A percentile compares a stretch with the other conserved stretches of the same genome.
phyloP scores from a whole-genome alignment of 495 filamentous ascomycete genomes.

The Podospora didyma region DNA sequence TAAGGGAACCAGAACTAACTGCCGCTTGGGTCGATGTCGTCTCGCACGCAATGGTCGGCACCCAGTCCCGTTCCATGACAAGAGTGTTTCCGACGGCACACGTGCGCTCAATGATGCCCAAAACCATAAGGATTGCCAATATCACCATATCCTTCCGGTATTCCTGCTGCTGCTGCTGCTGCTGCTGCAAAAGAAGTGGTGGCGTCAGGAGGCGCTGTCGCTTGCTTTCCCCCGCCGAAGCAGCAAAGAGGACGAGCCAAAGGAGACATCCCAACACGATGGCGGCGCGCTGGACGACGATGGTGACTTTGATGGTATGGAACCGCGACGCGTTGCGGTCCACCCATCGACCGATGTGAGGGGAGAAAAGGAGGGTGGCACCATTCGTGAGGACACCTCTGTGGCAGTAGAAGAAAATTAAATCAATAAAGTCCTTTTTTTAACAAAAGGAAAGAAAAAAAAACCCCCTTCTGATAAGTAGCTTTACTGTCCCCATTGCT shows the following conservation, averaged over 20 bases:
- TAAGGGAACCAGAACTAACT: too few species aligned
- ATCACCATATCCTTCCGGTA: slow-evolving; percentile 16
- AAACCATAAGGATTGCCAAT: slow-evolving; percentile 37
- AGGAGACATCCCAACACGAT: slow-evolving; percentile 42
- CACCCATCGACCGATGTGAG: slow-evolving; percentile 39
- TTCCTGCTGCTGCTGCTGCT: too few species aligned
- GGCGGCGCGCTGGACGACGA: slow-evolving; percentile 35
- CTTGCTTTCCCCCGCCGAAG: too few species aligned
- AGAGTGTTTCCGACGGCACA: slow-evolving; percentile 49
- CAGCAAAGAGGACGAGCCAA: slow-evolving; percentile 33
- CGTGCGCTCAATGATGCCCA: slow-evolving; percentile 52
- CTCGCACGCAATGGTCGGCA: slow-evolving; percentile 29
- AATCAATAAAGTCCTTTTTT: not conserved
- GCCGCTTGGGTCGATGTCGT: too few species aligned
- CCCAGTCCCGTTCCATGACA: slow-evolving; percentile 60
- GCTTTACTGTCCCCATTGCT: too few species aligned
- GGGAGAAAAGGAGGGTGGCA: slow-evolving; percentile 35
- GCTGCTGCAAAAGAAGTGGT: slow-evolving; percentile 4
- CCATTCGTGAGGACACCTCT: slow-evolving; percentile 35
- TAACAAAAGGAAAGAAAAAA: not conserved
- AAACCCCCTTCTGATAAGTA: too few species aligned
- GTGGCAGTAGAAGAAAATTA: slow-evolving; percentile 6
- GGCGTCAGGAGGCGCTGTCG: too few species aligned
- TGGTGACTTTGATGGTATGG: slow-evolving; percentile 28
- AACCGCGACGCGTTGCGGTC: slow-evolving; percentile 32